phyloP scores from a whole-genome alignment of 768 basidiomycete genomes.

The Fomitopsis serialis region DNA sequence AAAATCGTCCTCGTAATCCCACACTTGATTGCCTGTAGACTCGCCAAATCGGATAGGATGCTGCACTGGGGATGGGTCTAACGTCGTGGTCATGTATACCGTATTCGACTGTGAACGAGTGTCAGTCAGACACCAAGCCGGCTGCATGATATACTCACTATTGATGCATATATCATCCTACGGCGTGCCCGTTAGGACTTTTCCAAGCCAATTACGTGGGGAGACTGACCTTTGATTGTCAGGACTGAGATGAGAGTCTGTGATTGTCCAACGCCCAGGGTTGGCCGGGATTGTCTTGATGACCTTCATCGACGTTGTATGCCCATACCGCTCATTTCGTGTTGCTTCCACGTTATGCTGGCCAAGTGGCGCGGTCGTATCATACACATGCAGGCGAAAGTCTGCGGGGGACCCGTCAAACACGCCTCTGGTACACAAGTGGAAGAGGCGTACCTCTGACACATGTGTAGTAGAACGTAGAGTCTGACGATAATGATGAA shows the following conservation, averaged over 20 bases:
- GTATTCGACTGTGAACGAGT: conserved; percentile 50
- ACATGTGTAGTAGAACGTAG: conserved; percentile 92
- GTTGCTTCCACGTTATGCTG: background rate
- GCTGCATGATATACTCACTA: conserved; percentile 40
- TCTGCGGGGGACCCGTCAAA: conserved; percentile 39
- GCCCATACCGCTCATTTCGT: conserved; percentile 28
- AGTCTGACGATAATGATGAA: conserved; percentile 46
- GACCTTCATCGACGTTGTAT: conserved; percentile 43
- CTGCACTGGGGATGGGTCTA: conserved; percentile 56
- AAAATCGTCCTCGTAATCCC: conserved; percentile 43
- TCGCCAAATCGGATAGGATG: conserved; percentile 50
- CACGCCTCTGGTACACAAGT: background rate
- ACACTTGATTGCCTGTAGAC: conserved; percentile 16
- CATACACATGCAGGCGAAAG: conserved; percentile 86
- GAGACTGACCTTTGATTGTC: conserved; percentile 80
- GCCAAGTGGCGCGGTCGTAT: conserved; percentile 45
- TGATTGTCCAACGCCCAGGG: conserved; percentile 87
- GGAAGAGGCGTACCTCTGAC: conserved; percentile 53
- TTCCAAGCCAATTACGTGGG: no score
- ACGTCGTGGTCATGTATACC: conserved; percentile 69
- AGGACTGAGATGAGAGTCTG: conserved; percentile 86
- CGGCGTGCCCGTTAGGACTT: background rate
- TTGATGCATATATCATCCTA: conserved; percentile 91
- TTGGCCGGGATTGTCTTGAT: conserved; percentile 70
- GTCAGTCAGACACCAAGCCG: background rate